These are phyloP conservation scores for Ascodesmis nigricans DNA, from an alignment of 495 filamentous ascomycete genomes.

Conservation along the genomic window DNA sequence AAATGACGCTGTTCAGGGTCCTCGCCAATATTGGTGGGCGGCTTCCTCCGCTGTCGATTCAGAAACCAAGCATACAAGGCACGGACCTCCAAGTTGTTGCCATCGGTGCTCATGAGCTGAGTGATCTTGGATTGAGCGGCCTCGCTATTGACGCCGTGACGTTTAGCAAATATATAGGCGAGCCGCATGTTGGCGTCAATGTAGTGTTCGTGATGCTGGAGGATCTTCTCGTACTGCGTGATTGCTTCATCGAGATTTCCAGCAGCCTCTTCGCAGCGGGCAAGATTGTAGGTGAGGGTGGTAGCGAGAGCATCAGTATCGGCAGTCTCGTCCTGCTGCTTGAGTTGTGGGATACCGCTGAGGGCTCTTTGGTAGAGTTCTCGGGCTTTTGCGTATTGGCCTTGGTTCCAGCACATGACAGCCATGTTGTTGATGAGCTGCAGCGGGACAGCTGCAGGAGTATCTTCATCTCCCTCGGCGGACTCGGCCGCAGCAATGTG, in stretches of 20 bases:
- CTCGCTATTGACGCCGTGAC: slow-evolving; percentile 63
- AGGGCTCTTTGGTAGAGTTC: slow-evolving; percentile 74
- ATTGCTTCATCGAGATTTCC: slow-evolving; percentile 62
- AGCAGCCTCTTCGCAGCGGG: slow-evolving; percentile 79
- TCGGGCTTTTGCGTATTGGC: slow-evolving; percentile 59
- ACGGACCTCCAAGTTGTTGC: slow-evolving; percentile 70
- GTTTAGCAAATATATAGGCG: slow-evolving; percentile 71
- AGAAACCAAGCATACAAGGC: slow-evolving; percentile 89
- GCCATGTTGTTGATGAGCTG: slow-evolving; percentile 94
- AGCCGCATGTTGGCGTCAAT: slow-evolving; percentile 71
- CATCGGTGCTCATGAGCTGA: slow-evolving; percentile 57
- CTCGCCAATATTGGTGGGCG: slow-evolving; percentile 55
- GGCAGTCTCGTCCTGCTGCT: slow-evolving; percentile 40
- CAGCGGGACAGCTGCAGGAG: slow-evolving; percentile 51
- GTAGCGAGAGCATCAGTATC: slow-evolving; percentile 80
- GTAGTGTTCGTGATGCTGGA: slow-evolving; percentile 69
- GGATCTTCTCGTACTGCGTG: slow-evolving; percentile 62
- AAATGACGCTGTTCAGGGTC: slow-evolving; percentile 82
- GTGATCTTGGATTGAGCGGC: slow-evolving; percentile 68
- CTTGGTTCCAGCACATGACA: slow-evolving; percentile 73
- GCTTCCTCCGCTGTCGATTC: slow-evolving; percentile 54
- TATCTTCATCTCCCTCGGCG: slow-evolving; percentile 38
- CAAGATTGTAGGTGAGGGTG: slow-evolving; percentile 87
- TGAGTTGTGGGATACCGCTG: slow-evolving; percentile 46
- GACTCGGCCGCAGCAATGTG: slow-evolving; percentile 31